Evolutionary conservation across 2,329 filamentous ascomycete genomes (phyloP).

Genomic region (Akanthomyces lecanii): DNA sequence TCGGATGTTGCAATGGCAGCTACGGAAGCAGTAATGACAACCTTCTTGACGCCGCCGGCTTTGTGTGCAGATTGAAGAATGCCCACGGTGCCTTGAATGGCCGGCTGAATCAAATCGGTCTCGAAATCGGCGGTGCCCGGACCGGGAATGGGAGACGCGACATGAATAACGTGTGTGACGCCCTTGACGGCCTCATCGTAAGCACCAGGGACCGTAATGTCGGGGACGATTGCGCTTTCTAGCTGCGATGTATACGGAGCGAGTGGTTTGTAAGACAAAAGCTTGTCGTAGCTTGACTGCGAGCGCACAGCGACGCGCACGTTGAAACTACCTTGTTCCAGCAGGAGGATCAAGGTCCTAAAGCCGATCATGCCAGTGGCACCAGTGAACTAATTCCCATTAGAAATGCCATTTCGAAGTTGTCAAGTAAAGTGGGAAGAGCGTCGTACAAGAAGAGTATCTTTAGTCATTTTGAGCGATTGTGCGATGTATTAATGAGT

Average conservation of each 20-base stretch:
- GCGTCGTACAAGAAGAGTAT: slow-evolving; percentile 2
- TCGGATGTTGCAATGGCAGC: slow-evolving; percentile 22
- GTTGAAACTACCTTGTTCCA: slow-evolving; percentile 24
- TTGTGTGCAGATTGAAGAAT: slow-evolving; percentile 36
- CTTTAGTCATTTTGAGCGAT: slow-evolving; percentile 2
- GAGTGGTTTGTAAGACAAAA: slow-evolving; percentile 2
- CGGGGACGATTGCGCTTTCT: slow-evolving; percentile 31
- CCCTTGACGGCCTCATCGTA: slow-evolving; percentile 38
- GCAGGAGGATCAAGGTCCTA: slow-evolving; percentile 23
- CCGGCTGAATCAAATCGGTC: slow-evolving; percentile 27
- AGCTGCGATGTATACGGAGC: slow-evolving; percentile 19
- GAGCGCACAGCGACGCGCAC: slow-evolving; percentile 30
- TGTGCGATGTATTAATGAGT: background rate
- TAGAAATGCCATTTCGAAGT: background rate
- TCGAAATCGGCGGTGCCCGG: slow-evolving; percentile 17
- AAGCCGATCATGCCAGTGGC: slow-evolving; percentile 30
- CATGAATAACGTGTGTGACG: slow-evolving; percentile 34
- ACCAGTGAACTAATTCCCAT: slow-evolving; percentile 24
- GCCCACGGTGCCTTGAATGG: slow-evolving; percentile 33
- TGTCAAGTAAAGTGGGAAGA: no score
- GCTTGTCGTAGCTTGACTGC: slow-evolving; percentile 18
- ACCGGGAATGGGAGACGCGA: slow-evolving; percentile 26
- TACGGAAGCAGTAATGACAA: slow-evolving; percentile 41
- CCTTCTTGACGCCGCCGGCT: slow-evolving; percentile 30
- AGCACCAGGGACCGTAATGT: slow-evolving; percentile 33